Percentiles rank a stretch among this genome's conserved stretches.
phyloP scores from a whole-genome alignment of 306 rosid species.

The Echinosophora koreensis region DNA sequence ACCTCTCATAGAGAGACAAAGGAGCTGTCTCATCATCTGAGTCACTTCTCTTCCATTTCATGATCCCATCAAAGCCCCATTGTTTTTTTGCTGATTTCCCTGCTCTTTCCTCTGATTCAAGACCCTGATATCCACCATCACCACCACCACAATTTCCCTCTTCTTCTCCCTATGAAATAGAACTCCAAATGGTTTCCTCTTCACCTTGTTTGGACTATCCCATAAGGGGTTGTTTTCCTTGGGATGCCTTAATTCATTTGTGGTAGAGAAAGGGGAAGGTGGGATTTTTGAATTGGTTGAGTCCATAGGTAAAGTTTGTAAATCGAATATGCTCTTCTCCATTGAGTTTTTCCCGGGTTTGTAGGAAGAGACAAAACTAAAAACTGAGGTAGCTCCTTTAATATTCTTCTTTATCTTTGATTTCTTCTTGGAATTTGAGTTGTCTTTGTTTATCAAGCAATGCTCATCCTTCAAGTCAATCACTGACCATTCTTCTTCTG shows the following conservation, averaged over 20 bases:
- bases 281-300: slow-evolving; percentile 30
- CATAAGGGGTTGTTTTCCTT: slow-evolving; percentile 35
- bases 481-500: slow-evolving; percentile 82
- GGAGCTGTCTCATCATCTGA: slow-evolving; percentile 80
- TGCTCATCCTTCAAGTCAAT: slow-evolving; percentile 86
- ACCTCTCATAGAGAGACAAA: slow-evolving; percentile 65
- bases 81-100: slow-evolving; percentile 43
- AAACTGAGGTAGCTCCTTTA: slow-evolving; percentile 74
- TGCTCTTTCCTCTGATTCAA: slow-evolving; percentile 7
- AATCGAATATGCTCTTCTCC: slow-evolving; percentile 76
- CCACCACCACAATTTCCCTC: slow-evolving; percentile 1
- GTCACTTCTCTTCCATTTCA: slow-evolving; percentile 70
- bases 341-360: slow-evolving; percentile 59
- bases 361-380: slow-evolving; percentile 60
- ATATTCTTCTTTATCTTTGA: slow-evolving; percentile 65
- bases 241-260: slow-evolving; percentile 39
- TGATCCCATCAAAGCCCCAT: slow-evolving; percentile 59
- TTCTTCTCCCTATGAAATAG: slow-evolving; percentile 48
- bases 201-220: slow-evolving; percentile 40
- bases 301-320: slow-evolving; percentile 39
- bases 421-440: slow-evolving; percentile 62
- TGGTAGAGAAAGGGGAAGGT: slow-evolving; percentile 12
- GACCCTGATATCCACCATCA: slow-evolving; percentile 10
- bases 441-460: slow-evolving; percentile 56
- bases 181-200: slow-evolving; percentile 48